Percentiles rank a stretch among this genome's conserved stretches.
Conservation (phyloP, 1,284 basidiomycete species). For the Somion occarium region DNA sequence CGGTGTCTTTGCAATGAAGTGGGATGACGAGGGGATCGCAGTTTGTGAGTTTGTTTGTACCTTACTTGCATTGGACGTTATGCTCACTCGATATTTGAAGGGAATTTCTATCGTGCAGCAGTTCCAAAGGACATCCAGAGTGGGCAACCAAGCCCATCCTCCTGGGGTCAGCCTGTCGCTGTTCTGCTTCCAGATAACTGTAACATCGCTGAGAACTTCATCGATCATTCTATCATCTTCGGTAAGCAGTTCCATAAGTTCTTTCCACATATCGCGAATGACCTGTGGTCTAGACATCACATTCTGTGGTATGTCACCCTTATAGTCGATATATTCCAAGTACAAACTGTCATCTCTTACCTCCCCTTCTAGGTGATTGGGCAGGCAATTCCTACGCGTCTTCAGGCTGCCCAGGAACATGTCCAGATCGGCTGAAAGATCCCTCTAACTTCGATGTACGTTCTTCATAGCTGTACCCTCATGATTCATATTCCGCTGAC, state of each 20-base stretch:
- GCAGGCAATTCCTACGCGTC: constrained; percentile 72
- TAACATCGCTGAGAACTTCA: constrained; percentile 54
- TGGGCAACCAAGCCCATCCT: constrained; percentile 49
- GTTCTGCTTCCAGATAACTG: constrained; percentile 50
- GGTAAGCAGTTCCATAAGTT: constrained; percentile 34
- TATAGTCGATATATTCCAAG: constrained; percentile 32
- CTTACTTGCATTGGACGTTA: too few relatives aligned
- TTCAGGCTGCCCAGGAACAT: constrained; percentile 71
- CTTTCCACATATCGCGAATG: constrained; percentile 8
- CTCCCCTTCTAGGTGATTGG: too few relatives aligned
- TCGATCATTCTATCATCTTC: constrained; percentile 61
- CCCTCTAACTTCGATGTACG: constrained; percentile 63
- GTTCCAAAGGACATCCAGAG: constrained; percentile 61
- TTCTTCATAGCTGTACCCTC: not conserved
- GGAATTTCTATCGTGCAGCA: constrained; percentile 70
- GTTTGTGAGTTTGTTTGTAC: constrained; percentile 47
- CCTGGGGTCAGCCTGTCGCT: constrained; percentile 67
- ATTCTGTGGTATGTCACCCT: too few relatives aligned
- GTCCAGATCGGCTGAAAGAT: constrained; percentile 54
- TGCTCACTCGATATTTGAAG: constrained; percentile 31
- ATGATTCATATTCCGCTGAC: constrained; percentile 3
- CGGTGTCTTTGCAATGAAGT: constrained; percentile 77
- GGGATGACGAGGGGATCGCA: constrained; percentile 68
- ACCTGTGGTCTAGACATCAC: constrained; percentile 59
- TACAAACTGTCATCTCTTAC: constrained; percentile 35